Percentiles rank a stretch among this genome's conserved stretches.
phyloP scores from a whole-genome alignment of 306 rosid genomes.

The Bauhinia variegata region DNA sequence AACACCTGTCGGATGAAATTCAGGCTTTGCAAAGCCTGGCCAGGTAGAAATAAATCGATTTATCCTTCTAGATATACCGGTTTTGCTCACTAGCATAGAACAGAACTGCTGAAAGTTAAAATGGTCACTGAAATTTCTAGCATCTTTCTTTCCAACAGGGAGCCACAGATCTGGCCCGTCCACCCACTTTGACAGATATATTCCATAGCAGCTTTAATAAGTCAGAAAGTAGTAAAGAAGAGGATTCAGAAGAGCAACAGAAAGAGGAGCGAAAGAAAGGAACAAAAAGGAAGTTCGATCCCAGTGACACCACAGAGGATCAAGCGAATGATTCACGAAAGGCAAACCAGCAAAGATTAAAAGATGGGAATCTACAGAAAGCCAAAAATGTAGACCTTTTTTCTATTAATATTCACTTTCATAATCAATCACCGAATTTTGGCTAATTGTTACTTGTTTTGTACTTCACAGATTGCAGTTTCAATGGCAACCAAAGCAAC shows the following conservation, averaged over 20 bases:
- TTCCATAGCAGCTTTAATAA: slow-evolving; percentile 55
- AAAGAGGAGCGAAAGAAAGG: slow-evolving; percentile 56
- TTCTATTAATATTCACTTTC: background rate
- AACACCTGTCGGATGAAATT: background rate
- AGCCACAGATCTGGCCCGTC: slow-evolving; percentile 73
- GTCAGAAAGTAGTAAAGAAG: slow-evolving; percentile 45
- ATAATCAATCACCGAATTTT: background rate
- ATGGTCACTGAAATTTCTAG: background rate
- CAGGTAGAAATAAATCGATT: background rate
- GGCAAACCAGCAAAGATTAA: slow-evolving; percentile 40
- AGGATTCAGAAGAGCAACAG: slow-evolving; percentile 37
- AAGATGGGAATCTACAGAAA: slow-evolving; percentile 63
- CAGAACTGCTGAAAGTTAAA: background rate
- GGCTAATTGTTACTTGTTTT: slow-evolving; percentile 24
- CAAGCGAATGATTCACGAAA: slow-evolving; percentile 44
- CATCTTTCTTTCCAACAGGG: slow-evolving; percentile 49
- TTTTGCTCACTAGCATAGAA: background rate
- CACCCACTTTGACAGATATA: slow-evolving; percentile 83
- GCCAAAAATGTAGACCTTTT: slow-evolving; percentile 74
- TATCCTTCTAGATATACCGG: background rate
- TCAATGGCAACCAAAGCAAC: slow-evolving; percentile 91
- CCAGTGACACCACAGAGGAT: slow-evolving; percentile 55
- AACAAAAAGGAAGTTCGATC: slow-evolving; percentile 69
- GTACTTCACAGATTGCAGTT: slow-evolving; percentile 63
- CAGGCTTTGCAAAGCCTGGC: background rate